Conservation (phyloP, 2,329 filamentous ascomycete species). For the Rhynchosporium agropyri region DNA sequence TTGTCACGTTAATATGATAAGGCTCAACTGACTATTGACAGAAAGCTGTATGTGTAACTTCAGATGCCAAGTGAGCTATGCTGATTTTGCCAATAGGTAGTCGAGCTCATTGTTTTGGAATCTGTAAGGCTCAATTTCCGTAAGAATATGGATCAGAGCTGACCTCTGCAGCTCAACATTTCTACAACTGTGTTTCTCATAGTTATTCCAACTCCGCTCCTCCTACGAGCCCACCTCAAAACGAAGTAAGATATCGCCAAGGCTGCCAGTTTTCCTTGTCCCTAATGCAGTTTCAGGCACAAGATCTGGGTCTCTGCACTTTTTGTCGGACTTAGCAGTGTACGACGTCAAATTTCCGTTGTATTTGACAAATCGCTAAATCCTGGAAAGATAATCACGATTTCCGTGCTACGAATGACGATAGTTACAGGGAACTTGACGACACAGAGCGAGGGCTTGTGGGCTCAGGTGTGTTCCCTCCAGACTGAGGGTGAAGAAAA, state of each 20-base stretch:
- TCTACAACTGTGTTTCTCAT: constrained; percentile 30
- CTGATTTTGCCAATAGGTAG: constrained; percentile 17
- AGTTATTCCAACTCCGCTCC: constrained; percentile 30
- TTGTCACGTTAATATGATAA: background rate
- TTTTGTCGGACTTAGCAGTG: constrained; percentile 15
- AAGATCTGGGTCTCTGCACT: constrained; percentile 26
- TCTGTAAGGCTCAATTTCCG: constrained; percentile 9
- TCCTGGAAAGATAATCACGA: constrained; percentile 23
- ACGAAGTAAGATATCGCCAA: constrained; percentile 15
- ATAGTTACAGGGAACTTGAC: constrained; percentile 18
- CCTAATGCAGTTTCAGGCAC: constrained; percentile 12
- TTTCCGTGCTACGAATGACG: constrained; percentile 25
- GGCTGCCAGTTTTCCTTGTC: background rate
- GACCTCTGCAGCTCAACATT: constrained; percentile 26
- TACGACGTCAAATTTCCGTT: no score
- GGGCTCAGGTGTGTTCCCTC: constrained; percentile 26
- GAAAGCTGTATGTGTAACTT: constrained; percentile 28
- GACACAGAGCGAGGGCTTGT: constrained; percentile 26
- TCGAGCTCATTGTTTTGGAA: constrained; percentile 20
- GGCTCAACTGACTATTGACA: constrained; percentile 21
- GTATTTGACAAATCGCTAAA: no score
- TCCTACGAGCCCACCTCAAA: constrained; percentile 24
- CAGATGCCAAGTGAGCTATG: background rate
- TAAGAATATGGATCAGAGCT: background rate
- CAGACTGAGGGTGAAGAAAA: background rate